A percentile compares a stretch with the other conserved stretches of the same genome.
phyloP scores from a whole-genome alignment of 352 stramenopile genomes.

The Phytophthora hibernalis region DNA sequence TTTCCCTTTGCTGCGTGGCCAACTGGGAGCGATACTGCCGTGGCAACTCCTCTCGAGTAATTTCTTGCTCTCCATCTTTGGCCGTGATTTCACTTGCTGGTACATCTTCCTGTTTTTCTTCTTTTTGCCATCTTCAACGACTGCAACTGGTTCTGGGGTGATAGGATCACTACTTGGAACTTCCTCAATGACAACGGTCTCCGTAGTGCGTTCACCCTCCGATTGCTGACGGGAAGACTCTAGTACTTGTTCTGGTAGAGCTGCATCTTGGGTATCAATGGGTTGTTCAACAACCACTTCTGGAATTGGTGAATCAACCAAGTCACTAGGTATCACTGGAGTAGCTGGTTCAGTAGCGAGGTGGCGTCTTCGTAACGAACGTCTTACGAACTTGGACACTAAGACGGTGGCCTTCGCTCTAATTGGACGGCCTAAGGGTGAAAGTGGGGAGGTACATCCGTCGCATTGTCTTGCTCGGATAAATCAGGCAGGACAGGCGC shows the following conservation, averaged over 20 bases:
- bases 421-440: not conserved
- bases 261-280: not conserved
- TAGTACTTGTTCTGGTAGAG: not conserved
- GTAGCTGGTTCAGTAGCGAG: constrained; percentile 3
- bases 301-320: constrained; percentile 7
- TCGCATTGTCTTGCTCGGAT: not conserved
- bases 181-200: constrained; percentile 2
- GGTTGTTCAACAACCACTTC: constrained; percentile 11
- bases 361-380: constrained; percentile 18
- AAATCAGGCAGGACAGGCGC: not conserved
- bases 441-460: not conserved
- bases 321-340: not conserved
- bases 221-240: constrained; percentile 18
- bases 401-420: constrained; percentile 5
- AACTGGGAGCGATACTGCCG: constrained; percentile 35
- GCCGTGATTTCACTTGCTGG: not conserved
- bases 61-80: constrained; percentile 16
- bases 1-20: constrained; percentile 37
- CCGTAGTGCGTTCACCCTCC: constrained; percentile 36
- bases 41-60: constrained; percentile 17
- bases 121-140: not conserved
- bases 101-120: constrained; percentile 8
- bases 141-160: not conserved
- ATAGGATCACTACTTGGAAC: not conserved
- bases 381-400: constrained; percentile 22